phyloP scores from a whole-genome alignment of 169 alveolate genomes.

The Blepharisma undulans region DNA sequence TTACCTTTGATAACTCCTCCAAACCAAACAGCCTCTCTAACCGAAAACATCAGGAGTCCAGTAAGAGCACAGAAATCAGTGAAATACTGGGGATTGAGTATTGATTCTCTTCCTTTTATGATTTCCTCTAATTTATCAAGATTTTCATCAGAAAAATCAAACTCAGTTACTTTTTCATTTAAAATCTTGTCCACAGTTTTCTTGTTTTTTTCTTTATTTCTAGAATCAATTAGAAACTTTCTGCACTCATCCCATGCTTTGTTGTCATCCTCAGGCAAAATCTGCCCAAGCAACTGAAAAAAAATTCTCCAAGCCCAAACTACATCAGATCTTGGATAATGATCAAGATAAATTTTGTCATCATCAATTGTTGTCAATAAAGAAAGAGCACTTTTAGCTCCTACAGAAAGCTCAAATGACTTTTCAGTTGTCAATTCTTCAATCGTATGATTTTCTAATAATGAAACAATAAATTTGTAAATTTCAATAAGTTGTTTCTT shows the following conservation, averaged over 20 bases:
- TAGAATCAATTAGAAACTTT: background rate
- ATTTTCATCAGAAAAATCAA: slow-evolving; percentile 24
- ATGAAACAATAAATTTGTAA: background rate
- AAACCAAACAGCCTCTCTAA: slow-evolving; percentile 27
- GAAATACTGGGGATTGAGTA: slow-evolving; percentile 6
- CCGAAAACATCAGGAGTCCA: background rate
- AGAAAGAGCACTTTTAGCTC: slow-evolving; percentile 24
- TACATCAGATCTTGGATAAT: background rate
- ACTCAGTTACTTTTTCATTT: background rate
- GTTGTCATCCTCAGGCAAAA: background rate
- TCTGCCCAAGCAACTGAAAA: background rate
- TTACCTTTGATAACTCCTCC: slow-evolving; percentile 27
- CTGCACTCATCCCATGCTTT: slow-evolving; percentile 17
- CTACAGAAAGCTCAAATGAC: slow-evolving; percentile 1
- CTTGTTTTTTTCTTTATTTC: background rate
- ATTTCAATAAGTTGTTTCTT: background rate
- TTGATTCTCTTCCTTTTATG: background rate
- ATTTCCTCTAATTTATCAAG: background rate
- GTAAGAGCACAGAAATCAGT: slow-evolving; percentile 22
- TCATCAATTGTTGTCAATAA: slow-evolving; percentile 15
- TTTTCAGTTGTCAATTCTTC: slow-evolving; percentile 12
- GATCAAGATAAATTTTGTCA: background rate
- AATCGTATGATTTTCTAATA: background rate
- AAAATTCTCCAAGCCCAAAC: background rate
- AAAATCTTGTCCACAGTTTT: background rate